Base-by-base conservation (phyloP, 345 rosid genomes). In the Eucalyptus pauciflora region DNA sequence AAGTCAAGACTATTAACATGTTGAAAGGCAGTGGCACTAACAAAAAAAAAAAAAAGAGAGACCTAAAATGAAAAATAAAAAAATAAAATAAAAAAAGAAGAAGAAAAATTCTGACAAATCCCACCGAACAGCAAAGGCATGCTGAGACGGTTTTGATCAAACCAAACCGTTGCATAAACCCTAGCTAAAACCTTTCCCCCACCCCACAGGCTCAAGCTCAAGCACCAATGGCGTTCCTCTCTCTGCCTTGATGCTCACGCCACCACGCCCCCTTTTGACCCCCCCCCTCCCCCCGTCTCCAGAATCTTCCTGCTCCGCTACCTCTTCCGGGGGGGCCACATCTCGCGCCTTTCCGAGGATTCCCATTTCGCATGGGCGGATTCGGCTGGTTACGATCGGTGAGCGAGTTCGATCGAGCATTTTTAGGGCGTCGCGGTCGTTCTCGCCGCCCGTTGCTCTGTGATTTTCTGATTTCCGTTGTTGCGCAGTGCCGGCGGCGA, bases 341-440 rank as follows among this genome's bases (percentile, higher is more conserved):
- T 69, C 41, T 33, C 43, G 45, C 24, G 25, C 45, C 80, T 69
- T 69, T 69, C 1, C 80, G 10, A 16, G 80, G 41, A 18, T 87
- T 64, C 20, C 31, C 69, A 33, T 64, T 62, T 86, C 86, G 85
- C 51, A 91, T 96, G 99, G 88, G 92, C 91, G 92, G 95, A 92
- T 92, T 92, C 90, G 89, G 91, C 87, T 94, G 93, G 96, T 91
- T 96, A 64, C 85, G 90, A 48, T 90, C 90, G 76, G 97, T 95
- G 88, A 92, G 95, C 91, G 22, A 31, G 18, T 62, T 50, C 90
- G 79, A 31, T 33, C 20, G 48, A 67, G 33, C 79, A 88, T 58
- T 64, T 24, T 43, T 4, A 1, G 7, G 83, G 48, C 7, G 9
- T 56, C 20, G 24, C 14, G 24, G 60, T 5, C 81, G 2, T 56